Conservation (phyloP, 139 green algal genomes). For the Penium margaritaceum region DNA sequence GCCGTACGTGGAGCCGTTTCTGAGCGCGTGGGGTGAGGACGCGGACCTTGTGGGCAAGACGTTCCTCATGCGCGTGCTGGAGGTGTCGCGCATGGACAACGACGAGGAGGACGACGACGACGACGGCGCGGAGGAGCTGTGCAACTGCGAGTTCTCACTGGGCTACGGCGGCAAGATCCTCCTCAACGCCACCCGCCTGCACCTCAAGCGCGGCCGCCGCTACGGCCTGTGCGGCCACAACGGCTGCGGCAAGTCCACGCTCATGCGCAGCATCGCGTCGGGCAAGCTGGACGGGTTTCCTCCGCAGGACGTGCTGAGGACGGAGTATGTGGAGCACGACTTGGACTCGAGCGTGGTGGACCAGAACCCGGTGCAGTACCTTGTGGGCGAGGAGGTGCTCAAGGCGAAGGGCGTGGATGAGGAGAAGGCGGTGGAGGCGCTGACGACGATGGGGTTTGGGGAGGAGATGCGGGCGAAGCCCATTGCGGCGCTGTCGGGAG, state of each 20-base stretch:
- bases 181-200: slow-evolving; percentile 51
- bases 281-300: slow-evolving; percentile 84
- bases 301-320: slow-evolving; percentile 68
- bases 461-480: not conserved
- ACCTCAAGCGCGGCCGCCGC: slow-evolving; percentile 48
- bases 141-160: slow-evolving; percentile 51
- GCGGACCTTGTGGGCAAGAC: slow-evolving; percentile 6
- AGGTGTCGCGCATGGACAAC: slow-evolving; percentile 8
- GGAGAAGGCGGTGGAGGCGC: not conserved
- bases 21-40: slow-evolving; percentile 26
- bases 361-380: slow-evolving; percentile 22
- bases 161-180: slow-evolving; percentile 55
- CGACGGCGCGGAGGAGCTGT: slow-evolving; percentile 49
- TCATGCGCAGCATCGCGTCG: slow-evolving; percentile 88
- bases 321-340: slow-evolving; percentile 85
- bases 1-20: slow-evolving; percentile 33
- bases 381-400: slow-evolving; percentile 9
- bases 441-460: slow-evolving; percentile 49
- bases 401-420: slow-evolving; percentile 8
- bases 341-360: slow-evolving; percentile 56
- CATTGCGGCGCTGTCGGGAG: slow-evolving; percentile 58
- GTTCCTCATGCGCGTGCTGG: slow-evolving; percentile 15
- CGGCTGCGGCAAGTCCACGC: slow-evolving; percentile 53
- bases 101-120: slow-evolving; percentile 44
- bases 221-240: slow-evolving; percentile 52